A percentile compares a stretch with the other conserved stretches of the same genome.
These are phyloP conservation scores for Earliella scabrosa DNA, from an alignment of 1,284 basidiomycete genomes.

Conservation along the genomic window DNA sequence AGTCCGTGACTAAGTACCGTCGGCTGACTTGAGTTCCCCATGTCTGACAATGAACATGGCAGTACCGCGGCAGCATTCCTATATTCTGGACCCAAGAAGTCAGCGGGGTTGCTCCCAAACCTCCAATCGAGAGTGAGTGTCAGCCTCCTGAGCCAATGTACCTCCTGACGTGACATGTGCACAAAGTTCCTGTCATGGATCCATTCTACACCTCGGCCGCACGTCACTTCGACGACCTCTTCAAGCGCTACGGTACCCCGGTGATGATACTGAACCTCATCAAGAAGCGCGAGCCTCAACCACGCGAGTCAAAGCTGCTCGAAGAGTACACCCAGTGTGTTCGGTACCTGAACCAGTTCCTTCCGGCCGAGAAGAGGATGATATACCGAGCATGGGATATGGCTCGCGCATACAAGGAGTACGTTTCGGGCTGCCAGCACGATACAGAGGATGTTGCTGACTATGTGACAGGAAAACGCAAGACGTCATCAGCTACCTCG, in stretches of 20 bases:
- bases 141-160: too few relatives aligned
- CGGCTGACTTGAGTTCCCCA: not conserved
- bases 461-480: conserved; percentile 75
- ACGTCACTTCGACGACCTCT: conserved; percentile 92
- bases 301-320: conserved; percentile 92
- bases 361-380: conserved; percentile 88
- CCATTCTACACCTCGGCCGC: conserved; percentile 96
- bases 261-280: conserved; percentile 97
- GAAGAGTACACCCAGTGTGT: conserved; percentile 95
- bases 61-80: conserved; percentile 96
- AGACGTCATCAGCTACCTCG: conserved; percentile 95
- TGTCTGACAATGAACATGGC: too few relatives aligned
- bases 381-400: conserved; percentile 97
- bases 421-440: conserved; percentile 21
- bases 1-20: conserved; percentile 6
- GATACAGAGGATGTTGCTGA: not conserved
- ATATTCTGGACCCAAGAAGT: conserved; percentile 97
- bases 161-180: too few relatives aligned
- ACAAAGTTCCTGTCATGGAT: conserved; percentile 88
- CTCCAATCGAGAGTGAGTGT: conserved; percentile 90
- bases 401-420: conserved; percentile 90
- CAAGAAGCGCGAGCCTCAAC: conserved; percentile 81
- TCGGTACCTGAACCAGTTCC: conserved; percentile 93
- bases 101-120: conserved; percentile 88
- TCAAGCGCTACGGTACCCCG: conserved; percentile 89